These are phyloP conservation scores for Dioscorea cayenensis DNA, from an alignment of 116 monocot species.

Conservation along the genomic window DNA sequence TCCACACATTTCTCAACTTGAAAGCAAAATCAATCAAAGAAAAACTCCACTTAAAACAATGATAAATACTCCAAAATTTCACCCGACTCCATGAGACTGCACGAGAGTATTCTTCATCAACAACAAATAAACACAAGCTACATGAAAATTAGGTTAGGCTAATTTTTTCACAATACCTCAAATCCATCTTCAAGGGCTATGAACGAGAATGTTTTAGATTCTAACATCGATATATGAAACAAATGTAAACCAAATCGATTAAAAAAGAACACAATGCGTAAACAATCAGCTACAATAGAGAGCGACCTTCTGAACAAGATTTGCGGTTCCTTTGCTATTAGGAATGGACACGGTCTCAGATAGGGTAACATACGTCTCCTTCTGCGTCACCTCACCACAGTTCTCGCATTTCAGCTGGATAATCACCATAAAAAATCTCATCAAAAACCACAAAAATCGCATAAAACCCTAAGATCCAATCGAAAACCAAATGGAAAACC, in stretches of 20 bases:
- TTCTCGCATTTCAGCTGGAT: constrained; percentile 80
- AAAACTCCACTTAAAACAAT: no score
- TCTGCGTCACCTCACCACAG: constrained; percentile 76
- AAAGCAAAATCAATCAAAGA: no score
- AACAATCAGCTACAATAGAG: background rate
- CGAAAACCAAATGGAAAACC: background rate
- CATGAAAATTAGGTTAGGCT: no score
- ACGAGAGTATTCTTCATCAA: no score
- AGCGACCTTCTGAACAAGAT: constrained; percentile 83
- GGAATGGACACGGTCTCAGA: constrained; percentile 59
- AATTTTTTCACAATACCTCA: background rate
- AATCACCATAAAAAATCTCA: background rate
- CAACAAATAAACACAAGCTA: no score
- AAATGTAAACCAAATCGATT: background rate
- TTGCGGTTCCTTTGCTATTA: constrained; percentile 53
- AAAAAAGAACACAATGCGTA: background rate
- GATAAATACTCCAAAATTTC: no score
- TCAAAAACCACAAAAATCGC: background rate
- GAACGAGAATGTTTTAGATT: no score
- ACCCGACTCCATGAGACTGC: no score
- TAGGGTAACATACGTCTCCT: constrained; percentile 57
- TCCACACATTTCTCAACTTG: no score
- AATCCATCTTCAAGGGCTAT: no score
- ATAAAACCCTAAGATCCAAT: constrained; percentile 5
- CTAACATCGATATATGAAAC: no score